Percentiles rank a stretch among this genome's conserved stretches.
Conservation (phyloP, 2,329 filamentous ascomycete species). For the Myriangium duriaei region DNA sequence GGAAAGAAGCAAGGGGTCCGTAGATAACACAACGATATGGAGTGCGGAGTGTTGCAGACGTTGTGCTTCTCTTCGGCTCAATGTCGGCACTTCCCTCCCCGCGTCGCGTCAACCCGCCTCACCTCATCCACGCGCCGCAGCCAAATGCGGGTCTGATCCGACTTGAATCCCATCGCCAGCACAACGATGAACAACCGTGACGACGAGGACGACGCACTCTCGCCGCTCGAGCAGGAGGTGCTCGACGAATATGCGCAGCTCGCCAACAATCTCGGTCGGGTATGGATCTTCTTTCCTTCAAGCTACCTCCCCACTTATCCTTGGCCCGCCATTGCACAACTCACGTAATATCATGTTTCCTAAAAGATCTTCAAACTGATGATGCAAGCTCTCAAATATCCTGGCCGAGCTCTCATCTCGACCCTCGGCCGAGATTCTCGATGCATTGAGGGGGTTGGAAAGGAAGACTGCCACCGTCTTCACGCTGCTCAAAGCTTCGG, state of each 20-base stretch:
- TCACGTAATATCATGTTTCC: conserved; percentile 27
- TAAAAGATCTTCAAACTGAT: background rate
- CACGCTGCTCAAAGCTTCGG: conserved; percentile 91
- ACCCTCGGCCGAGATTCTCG: conserved; percentile 59
- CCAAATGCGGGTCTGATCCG: too few relatives aligned
- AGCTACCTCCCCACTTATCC: conserved; percentile 12
- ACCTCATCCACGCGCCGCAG: too few relatives aligned
- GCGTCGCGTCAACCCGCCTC: too few relatives aligned
- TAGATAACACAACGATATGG: too few relatives aligned
- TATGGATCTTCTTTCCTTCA: conserved; percentile 27
- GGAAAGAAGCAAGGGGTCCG: too few relatives aligned
- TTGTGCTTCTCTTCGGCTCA: too few relatives aligned
- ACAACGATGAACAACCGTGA: conserved; percentile 8
- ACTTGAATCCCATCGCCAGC: too few relatives aligned
- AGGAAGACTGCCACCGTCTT: conserved; percentile 91
- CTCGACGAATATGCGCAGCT: conserved; percentile 85
- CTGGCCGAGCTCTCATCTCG: conserved; percentile 56
- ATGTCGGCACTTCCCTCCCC: too few relatives aligned
- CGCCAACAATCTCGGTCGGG: conserved; percentile 82
- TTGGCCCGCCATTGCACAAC: conserved; percentile 42
- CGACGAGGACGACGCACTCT: conserved; percentile 32
- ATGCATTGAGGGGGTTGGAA: conserved; percentile 77
- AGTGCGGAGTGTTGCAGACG: too few relatives aligned
- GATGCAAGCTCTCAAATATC: conserved; percentile 37
- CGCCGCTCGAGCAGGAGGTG: conserved; percentile 82